Base-by-base conservation (phyloP, 345 rosid species). In the Hibiscus trionum region DNA sequence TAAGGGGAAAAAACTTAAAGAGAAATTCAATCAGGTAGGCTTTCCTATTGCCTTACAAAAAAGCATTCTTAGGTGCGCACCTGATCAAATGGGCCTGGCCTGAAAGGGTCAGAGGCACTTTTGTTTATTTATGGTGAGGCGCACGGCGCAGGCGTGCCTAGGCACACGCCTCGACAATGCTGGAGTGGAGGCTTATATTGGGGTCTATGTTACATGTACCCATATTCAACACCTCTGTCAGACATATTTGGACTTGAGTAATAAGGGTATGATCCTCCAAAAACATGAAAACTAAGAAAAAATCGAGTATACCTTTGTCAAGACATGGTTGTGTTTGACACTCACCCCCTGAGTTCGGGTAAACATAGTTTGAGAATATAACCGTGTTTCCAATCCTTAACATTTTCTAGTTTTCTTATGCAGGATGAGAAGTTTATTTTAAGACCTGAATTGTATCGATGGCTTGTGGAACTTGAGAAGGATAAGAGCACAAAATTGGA, bases 391-490 rank as follows among this genome's bases (percentile, higher is more conserved):
- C 69, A 24, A 67, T 67, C 14, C n/a, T 47, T 49, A 67, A 47
- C 19, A 21, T 42, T 8, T 44, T 21, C 31, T 24, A 55, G 53
- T 75, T 62, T 75, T 79, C 69, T 60, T 80, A 2, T 80, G 72
- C 81, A 95, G 97, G 88, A 85, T 49, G 88, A 95, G 72, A 88
- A 89, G 77, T 86, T 88, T 73, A 79, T 95, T 76, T 78, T 95
- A 80, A 89, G 85, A 88, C 76, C 84, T 26, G 97, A 92, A 81
- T 88, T 95, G 53, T 88, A 84, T 73, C 85, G 80, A 78, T 88
- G 97, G 97, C 97, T 95, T 24, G 72, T 85, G 70, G 88, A 80
- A 83, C 80, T 88, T 79, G 99, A 95, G 84, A 88, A 84, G 78
- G 93, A 90, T 75, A 89, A 87, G 79, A 49, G 84, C 75, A 81